These are phyloP conservation scores for cucumber (Cucumis sativus) DNA, from an alignment of 306 rosid species.

Conservation along the genomic window DNA sequence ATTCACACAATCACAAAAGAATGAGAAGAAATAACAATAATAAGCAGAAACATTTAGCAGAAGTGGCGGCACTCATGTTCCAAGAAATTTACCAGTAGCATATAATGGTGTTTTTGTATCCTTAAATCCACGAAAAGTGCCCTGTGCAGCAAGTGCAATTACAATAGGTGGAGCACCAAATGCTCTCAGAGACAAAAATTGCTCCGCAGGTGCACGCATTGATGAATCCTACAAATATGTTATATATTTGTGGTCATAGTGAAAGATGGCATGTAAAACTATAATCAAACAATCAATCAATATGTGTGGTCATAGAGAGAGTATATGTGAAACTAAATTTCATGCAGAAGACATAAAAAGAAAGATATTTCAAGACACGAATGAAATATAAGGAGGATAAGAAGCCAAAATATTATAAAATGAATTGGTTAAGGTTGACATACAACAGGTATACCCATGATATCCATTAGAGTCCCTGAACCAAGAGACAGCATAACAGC, in stretches of 20 bases:
- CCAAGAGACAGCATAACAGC: slow-evolving; percentile 62
- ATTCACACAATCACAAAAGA: not conserved
- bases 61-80: slow-evolving; percentile 10
- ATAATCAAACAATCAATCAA: not conserved
- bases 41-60: not conserved
- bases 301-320: not conserved
- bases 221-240: slow-evolving; percentile 58
- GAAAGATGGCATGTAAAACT: not conserved
- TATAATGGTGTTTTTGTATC: slow-evolving; percentile 86
- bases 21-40: not conserved
- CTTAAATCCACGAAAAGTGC: slow-evolving; percentile 85
- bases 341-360: not conserved
- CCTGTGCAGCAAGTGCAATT: slow-evolving; percentile 90
- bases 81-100: slow-evolving; percentile 66
- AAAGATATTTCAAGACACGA: not conserved
- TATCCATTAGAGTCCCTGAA: slow-evolving; percentile 60
- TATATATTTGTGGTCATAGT: not conserved
- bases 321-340: not conserved
- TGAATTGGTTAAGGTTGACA: slow-evolving; percentile 38
- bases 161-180: slow-evolving; percentile 88
- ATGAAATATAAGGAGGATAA: not conserved
- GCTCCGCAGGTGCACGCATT: slow-evolving; percentile 73
- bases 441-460: slow-evolving; percentile 91
- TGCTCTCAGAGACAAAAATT: slow-evolving; percentile 74
- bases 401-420: not conserved